These are phyloP conservation scores for Trichoderma asperelloides DNA, from an alignment of 495 filamentous ascomycete species.

Conservation along the genomic window DNA sequence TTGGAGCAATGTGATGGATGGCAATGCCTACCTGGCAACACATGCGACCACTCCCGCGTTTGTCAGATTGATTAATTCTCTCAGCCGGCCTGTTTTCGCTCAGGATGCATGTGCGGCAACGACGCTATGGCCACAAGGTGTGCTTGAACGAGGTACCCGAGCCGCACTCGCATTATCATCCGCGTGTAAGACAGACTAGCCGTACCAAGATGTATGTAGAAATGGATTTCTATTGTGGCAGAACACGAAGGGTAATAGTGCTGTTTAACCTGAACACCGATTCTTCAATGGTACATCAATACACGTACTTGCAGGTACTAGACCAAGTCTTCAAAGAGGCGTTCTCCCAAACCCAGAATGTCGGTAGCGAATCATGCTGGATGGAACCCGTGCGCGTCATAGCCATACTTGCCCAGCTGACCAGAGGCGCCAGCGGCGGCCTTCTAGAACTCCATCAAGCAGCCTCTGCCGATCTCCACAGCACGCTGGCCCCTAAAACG, in stretches of 20 bases:
- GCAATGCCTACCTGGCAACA: background rate
- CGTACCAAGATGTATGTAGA: too few relatives aligned
- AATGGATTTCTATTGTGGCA: too few relatives aligned
- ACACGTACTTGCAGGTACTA: too few relatives aligned
- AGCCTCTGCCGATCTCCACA: background rate
- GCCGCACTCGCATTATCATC: too few relatives aligned
- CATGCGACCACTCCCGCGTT: constrained; percentile 3
- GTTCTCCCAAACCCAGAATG: background rate
- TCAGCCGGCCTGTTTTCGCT: background rate
- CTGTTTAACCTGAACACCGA: too few relatives aligned
- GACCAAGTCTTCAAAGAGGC: background rate
- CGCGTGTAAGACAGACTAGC: too few relatives aligned
- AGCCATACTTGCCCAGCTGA: constrained; percentile 4
- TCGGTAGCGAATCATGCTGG: constrained; percentile 2
- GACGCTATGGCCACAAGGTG: background rate
- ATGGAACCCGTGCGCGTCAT: background rate
- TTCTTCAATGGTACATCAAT: too few relatives aligned
- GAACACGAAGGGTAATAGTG: too few relatives aligned
- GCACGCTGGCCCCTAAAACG: background rate
- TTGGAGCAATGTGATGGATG: background rate
- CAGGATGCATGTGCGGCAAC: background rate
- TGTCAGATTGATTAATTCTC: background rate
- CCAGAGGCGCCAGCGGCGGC: background rate
- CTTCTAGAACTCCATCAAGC: background rate
- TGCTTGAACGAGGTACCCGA: background rate